Evolutionary conservation across 1,139 yeast genomes (phyloP).

Genomic region (Scheffersomyces cryptocercus): DNA sequence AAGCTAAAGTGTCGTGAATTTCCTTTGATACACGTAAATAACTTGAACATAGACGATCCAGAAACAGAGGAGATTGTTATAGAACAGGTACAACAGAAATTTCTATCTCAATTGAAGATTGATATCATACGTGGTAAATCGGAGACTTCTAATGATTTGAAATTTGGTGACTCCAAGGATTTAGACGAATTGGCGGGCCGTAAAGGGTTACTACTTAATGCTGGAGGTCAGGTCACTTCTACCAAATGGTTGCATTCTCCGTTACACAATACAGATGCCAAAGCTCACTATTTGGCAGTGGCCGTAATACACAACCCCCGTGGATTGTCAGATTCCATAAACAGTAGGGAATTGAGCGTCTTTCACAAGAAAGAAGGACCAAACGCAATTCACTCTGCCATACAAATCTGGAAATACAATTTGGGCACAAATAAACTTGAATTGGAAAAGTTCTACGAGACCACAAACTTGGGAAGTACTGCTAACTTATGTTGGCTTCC

Average conservation of each 20-base stretch:
- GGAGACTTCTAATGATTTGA: slow-evolving; percentile 1
- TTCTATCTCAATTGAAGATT: slow-evolving; percentile 3
- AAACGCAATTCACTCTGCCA: slow-evolving; percentile 30
- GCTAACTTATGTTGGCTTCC: slow-evolving; percentile 56
- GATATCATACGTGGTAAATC: slow-evolving; percentile 4
- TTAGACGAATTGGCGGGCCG: slow-evolving; percentile 23
- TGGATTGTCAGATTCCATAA: slow-evolving; percentile 24
- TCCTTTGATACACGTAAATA: slow-evolving; percentile 1
- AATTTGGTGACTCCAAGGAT: slow-evolving; percentile 7
- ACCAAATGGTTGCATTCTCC: slow-evolving; percentile 52
- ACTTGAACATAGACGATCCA: slow-evolving; percentile 5
- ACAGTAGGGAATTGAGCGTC: slow-evolving; percentile 36
- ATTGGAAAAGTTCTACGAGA: slow-evolving; percentile 37
- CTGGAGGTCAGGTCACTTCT: slow-evolving; percentile 58
- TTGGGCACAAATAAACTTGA: slow-evolving; percentile 20
- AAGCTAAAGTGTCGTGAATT: slow-evolving; percentile 6
- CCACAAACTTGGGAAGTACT: slow-evolving; percentile 52
- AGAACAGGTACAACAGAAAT: background rate
- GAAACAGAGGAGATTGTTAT: background rate
- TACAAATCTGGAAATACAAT: slow-evolving; percentile 52
- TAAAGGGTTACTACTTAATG: slow-evolving; percentile 47
- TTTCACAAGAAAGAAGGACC: slow-evolving; percentile 14
- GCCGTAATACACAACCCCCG: slow-evolving; percentile 38
- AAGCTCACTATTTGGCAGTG: slow-evolving; percentile 50
- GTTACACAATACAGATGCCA: slow-evolving; percentile 16